These are phyloP conservation scores for Kwoniella europaea DNA, from an alignment of 768 basidiomycete genomes.

Conservation along the genomic window DNA sequence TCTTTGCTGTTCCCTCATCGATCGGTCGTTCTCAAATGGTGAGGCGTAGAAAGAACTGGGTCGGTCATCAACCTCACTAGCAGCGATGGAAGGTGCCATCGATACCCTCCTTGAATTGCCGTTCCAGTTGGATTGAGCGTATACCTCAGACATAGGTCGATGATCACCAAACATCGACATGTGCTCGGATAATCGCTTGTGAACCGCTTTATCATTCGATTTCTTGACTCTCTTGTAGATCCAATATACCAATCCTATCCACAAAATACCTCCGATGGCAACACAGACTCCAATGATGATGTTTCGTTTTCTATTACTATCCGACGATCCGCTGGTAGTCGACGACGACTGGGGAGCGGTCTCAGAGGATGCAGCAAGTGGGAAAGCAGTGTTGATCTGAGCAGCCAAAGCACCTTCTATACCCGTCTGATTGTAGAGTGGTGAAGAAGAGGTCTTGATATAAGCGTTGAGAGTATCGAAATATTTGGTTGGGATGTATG, in stretches of 20 bases:
- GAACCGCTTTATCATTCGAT: conserved; percentile 68
- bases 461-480: conserved; percentile 69
- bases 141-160: conserved; percentile 27
- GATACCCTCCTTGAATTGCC: conserved; percentile 27
- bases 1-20: conserved; percentile 34
- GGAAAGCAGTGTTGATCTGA: conserved; percentile 72
- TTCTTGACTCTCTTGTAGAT: conserved; percentile 71
- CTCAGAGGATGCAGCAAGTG: conserved; percentile 59
- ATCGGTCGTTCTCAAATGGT: conserved; percentile 51
- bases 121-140: conserved; percentile 21
- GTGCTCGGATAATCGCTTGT: conserved; percentile 72
- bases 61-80: conserved; percentile 55
- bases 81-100: conserved; percentile 46
- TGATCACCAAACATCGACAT: conserved; percentile 52
- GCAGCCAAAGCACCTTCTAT: conserved; percentile 67
- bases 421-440: conserved; percentile 68
- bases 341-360: conserved; percentile 34
- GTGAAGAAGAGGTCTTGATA: conserved; percentile 68
- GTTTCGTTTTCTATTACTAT: conserved; percentile 66
- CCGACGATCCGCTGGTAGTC: conserved; percentile 41
- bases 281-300: conserved; percentile 91
- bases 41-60: conserved; percentile 57
- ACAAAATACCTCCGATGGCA: conserved; percentile 76
- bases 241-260: conserved; percentile 75
- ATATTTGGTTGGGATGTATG: conserved; percentile 66